phyloP scores from a whole-genome alignment of 1,284 basidiomycete species.

The Ceratobasidium sp. region DNA sequence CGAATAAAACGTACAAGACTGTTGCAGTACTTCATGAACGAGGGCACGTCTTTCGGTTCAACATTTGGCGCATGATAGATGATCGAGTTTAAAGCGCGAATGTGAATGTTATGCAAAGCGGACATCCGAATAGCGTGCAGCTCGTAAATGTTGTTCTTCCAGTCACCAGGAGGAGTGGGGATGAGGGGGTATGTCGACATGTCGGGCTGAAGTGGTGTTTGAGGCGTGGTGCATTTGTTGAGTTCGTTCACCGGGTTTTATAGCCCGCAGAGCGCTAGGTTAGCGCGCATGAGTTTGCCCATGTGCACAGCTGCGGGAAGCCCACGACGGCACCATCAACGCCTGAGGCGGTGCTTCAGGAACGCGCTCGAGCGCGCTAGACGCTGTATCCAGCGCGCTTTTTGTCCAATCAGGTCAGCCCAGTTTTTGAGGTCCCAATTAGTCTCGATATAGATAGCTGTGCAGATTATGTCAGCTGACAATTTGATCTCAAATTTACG shows the following conservation, averaged over 20 bases:
- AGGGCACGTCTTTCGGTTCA: not conserved
- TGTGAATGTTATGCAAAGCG: conserved; percentile 30
- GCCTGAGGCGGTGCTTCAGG: not conserved
- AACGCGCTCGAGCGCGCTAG: not conserved
- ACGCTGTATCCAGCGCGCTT: not conserved
- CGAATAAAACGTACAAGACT: not conserved
- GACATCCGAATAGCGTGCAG: conserved; percentile 38
- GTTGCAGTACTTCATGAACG: conserved; percentile 33
- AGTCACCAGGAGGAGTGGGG: conserved; percentile 23
- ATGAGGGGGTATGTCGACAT: conserved; percentile 1
- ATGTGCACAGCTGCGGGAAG: not conserved
- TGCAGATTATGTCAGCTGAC: not conserved
- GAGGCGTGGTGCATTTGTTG: not conserved
- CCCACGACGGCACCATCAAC: not conserved
- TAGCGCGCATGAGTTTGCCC: not conserved
- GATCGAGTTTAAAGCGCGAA: conserved; percentile 38
- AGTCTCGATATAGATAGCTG: not conserved
- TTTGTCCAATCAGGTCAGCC: not conserved
- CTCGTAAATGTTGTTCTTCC: conserved; percentile 11
- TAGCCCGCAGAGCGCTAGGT: not conserved
- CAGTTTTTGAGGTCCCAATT: not conserved
- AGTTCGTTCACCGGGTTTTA: not conserved
- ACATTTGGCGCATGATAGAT: conserved; percentile 37
- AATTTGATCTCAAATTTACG: conserved; percentile 44
- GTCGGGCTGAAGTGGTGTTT: not conserved